Conservation (phyloP, 2,329 filamentous ascomycete species). For the Monosporascus sp. region DNA sequence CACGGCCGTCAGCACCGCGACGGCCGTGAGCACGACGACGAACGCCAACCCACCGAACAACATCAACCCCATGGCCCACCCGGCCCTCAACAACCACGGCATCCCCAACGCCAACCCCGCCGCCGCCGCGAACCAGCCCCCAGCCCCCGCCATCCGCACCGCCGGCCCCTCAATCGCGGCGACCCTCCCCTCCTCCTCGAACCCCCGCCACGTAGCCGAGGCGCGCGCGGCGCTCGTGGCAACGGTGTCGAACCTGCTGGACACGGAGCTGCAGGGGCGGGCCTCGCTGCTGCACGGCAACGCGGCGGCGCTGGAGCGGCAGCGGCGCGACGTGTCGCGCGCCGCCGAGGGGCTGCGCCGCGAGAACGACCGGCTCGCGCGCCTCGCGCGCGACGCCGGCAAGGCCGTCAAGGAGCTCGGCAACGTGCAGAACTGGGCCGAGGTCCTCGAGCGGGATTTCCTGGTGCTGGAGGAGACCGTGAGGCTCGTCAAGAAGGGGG, state of each 20-base stretch:
- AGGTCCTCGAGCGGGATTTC: conserved; percentile 69
- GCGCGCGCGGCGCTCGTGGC: conserved; percentile 56
- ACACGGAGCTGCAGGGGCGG: conserved; percentile 62
- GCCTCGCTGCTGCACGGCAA: conserved; percentile 67
- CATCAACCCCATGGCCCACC: background rate
- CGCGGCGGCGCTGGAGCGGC: conserved; percentile 56
- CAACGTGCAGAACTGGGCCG: conserved; percentile 82
- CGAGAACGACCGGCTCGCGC: conserved; percentile 61
- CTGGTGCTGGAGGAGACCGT: conserved; percentile 61
- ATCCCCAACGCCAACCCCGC: background rate
- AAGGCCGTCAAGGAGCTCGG: conserved; percentile 70
- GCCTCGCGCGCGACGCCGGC: conserved; percentile 57
- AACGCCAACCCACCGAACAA: background rate
- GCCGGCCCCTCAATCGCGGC: conserved; percentile 1
- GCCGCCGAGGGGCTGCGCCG: conserved; percentile 55
- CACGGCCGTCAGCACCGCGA: background rate
- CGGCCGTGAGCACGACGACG: too few species aligned
- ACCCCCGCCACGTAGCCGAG: conserved; percentile 46
- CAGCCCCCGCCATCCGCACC: background rate
- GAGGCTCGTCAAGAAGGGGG: conserved; percentile 42
- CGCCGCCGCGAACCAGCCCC: background rate
- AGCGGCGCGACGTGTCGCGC: conserved; percentile 60
- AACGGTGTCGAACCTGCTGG: conserved; percentile 64
- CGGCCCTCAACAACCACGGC: background rate
- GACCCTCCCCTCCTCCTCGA: conserved; percentile 36